These are phyloP conservation scores for Rhodotorula mucilaginosa DNA, from an alignment of 1,284 basidiomycete species.

Conservation along the genomic window DNA sequence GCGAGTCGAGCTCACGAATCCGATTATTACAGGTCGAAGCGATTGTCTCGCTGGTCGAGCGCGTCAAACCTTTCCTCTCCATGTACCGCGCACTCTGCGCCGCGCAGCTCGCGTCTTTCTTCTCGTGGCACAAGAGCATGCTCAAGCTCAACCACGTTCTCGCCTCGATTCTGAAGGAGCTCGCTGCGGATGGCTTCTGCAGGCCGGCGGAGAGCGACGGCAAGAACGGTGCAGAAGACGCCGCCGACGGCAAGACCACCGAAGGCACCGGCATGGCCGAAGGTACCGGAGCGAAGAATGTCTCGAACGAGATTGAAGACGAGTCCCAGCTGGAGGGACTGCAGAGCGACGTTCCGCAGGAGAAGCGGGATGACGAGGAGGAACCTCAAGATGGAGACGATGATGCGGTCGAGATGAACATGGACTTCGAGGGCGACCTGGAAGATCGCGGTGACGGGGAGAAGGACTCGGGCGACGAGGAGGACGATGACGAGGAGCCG, in stretches of 20 bases:
- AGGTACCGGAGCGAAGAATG: slow-evolving; percentile 77
- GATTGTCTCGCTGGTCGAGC: slow-evolving; percentile 44
- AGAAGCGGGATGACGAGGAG: slow-evolving; percentile 61
- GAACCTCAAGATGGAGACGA: slow-evolving; percentile 57
- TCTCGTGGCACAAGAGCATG: slow-evolving; percentile 69
- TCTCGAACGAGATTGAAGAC: slow-evolving; percentile 88
- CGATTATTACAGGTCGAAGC: not conserved
- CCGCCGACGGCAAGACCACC: slow-evolving; percentile 54
- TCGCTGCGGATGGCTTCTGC: slow-evolving; percentile 89
- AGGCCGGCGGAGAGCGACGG: slow-evolving; percentile 66
- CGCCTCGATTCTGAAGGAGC: slow-evolving; percentile 67
- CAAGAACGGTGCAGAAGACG: slow-evolving; percentile 52
- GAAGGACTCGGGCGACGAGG: slow-evolving; percentile 56
- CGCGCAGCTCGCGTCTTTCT: slow-evolving; percentile 59
- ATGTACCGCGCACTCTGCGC: slow-evolving; percentile 59
- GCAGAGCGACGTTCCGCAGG: slow-evolving; percentile 65
- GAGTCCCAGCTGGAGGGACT: slow-evolving; percentile 96
- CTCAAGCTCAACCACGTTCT: slow-evolving; percentile 83
- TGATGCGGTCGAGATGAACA: slow-evolving; percentile 55
- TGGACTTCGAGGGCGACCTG: slow-evolving; percentile 50
- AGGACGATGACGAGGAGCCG: slow-evolving; percentile 51
- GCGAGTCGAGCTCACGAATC: not conserved
- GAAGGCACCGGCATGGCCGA: slow-evolving; percentile 83
- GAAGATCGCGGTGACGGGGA: slow-evolving; percentile 68
- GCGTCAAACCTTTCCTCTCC: slow-evolving; percentile 65